A percentile compares a stretch with the other conserved stretches of the same genome.
phyloP scores from a whole-genome alignment of 148 eudicot species.

The Beta vulgaris region DNA sequence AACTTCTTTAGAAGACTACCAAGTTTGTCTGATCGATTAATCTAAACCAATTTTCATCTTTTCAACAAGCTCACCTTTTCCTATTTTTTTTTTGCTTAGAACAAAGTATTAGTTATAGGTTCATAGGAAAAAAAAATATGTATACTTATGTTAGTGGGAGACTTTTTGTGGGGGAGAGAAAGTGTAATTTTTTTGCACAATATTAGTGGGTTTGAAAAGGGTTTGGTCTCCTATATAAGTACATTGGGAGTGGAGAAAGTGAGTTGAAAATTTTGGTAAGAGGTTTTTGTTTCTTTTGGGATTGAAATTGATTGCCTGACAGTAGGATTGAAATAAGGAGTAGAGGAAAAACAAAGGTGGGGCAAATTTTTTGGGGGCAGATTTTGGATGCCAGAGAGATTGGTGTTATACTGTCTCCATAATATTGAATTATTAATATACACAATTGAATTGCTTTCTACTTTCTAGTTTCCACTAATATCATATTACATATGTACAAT shows the following conservation, averaged over 20 bases:
- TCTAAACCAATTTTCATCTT: conserved; percentile 29
- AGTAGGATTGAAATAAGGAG: conserved; percentile 24
- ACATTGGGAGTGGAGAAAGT: conserved; percentile 13
- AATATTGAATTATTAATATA: neutral
- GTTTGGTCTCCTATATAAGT: conserved; percentile 11
- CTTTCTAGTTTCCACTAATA: no score
- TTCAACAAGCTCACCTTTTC: neutral
- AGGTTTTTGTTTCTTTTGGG: conserved; percentile 6
- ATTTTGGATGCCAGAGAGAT: conserved; percentile 24
- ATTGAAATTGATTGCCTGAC: conserved; percentile 30
- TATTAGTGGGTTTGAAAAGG: conserved; percentile 8
- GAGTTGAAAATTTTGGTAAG: neutral
- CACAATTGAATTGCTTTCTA: neutral
- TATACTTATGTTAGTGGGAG: neutral
- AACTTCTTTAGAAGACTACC: conserved; percentile 92
- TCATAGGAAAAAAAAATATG: conserved; percentile 16
- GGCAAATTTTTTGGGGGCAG: no score
- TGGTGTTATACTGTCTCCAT: conserved; percentile 22
- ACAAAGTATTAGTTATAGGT: conserved; percentile 11
- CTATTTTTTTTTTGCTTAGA: neutral
- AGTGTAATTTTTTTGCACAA: neutral
- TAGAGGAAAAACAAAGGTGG: neutral
- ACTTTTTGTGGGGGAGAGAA: neutral
- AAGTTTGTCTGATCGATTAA: conserved; percentile 84
- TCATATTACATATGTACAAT: no score